Evolutionary conservation across 305 asterid genomes (phyloP).

Genomic region (Striga hermonthica): DNA sequence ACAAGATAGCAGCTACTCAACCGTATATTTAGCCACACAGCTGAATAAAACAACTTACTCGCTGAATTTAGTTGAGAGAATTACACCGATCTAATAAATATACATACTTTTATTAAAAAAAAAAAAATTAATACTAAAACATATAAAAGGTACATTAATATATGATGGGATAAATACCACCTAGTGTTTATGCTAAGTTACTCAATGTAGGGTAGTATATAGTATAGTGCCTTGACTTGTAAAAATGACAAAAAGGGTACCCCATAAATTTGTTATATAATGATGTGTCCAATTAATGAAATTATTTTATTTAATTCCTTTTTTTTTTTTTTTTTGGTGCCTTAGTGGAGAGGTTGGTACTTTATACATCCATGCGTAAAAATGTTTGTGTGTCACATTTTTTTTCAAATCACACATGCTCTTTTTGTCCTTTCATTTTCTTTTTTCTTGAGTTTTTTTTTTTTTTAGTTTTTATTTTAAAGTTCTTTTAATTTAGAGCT

Average conservation of each 20-base stretch:
- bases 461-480: constrained; percentile 8
- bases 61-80: too few relatives aligned
- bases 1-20: too few relatives aligned
- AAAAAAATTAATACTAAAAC: neutral
- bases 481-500: constrained; percentile 25
- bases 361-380: constrained; percentile 37
- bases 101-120: neutral
- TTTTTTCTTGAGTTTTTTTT: constrained; percentile 6
- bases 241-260: constrained; percentile 40
- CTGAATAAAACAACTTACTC: too few relatives aligned
- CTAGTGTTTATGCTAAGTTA: too few relatives aligned
- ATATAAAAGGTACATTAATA: neutral
- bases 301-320: neutral
- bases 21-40: too few relatives aligned
- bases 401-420: constrained; percentile 32
- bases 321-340: neutral
- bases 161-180: neutral
- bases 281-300: neutral
- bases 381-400: constrained; percentile 25
- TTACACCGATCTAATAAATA: neutral
- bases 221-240: constrained; percentile 21
- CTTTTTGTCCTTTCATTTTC: constrained; percentile 40
- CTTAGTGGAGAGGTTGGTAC: constrained; percentile 26
- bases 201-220: constrained; percentile 19
- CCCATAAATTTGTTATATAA: constrained; percentile 27